Percentiles rank a stretch among this genome's conserved stretches.
Evolutionary conservation across 2,329 filamentous ascomycete species (phyloP).

Genomic region (Pseudopithomyces maydicus): DNA sequence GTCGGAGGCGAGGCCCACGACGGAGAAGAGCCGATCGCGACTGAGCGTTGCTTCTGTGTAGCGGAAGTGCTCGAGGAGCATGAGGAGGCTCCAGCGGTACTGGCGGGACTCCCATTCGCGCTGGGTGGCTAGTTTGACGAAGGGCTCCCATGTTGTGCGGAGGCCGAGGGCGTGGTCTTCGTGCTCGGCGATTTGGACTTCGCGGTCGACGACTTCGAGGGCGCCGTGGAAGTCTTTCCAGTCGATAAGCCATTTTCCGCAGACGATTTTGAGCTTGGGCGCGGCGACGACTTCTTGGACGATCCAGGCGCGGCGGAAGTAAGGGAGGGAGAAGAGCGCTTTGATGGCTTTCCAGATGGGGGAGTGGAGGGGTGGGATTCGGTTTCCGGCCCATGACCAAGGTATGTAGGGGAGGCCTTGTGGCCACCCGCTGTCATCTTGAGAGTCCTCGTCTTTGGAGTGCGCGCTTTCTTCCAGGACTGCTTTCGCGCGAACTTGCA

Average conservation of each 20-base stretch:
- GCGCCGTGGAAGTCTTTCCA: conserved; percentile 5
- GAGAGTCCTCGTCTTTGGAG: neutral
- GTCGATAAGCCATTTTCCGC: conserved; percentile 5
- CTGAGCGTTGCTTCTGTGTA: neutral
- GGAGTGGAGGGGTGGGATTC: neutral
- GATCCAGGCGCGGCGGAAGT: conserved; percentile 7
- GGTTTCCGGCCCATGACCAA: neutral
- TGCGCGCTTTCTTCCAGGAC: neutral
- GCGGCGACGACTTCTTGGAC: conserved; percentile 7
- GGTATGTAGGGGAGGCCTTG: conserved; percentile 1
- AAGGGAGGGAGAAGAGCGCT: conserved; percentile 1
- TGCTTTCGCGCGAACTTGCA: conserved; percentile 6
- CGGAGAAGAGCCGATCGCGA: conserved; percentile 5
- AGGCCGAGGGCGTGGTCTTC: neutral
- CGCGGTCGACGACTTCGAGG: neutral
- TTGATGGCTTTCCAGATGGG: neutral
- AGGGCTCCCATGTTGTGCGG: neutral
- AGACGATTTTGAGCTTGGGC: neutral
- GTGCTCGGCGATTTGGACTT: neutral
- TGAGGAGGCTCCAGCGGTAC: neutral
- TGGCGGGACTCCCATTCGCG: neutral
- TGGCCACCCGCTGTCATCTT: neutral
- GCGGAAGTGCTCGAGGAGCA: conserved; percentile 4
- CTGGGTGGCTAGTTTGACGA: neutral
- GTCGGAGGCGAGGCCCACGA: conserved; percentile 5